Base-by-base conservation (phyloP, 2,329 filamentous ascomycete genomes). In the Penicillium sp. region DNA sequence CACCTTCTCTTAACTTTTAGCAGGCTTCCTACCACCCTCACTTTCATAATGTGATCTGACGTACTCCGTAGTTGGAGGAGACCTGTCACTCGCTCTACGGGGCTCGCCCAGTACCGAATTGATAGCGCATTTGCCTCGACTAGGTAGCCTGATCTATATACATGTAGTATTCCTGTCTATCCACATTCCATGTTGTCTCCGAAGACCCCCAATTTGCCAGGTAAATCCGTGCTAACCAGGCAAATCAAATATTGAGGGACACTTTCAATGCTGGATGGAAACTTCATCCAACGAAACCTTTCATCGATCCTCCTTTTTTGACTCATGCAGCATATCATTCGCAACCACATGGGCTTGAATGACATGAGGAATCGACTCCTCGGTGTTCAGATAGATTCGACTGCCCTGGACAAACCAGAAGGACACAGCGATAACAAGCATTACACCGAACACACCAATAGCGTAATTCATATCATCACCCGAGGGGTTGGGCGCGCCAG, bases 391-490 rank as follows among this genome's bases (percentile, higher is more conserved):
- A 72, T 77, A 64, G 50, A 74, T 65, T 36, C 65, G 61, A 4
- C 74, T 71, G 1, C 80, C 80, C 58, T 77, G 75, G 41, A 79
- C 19, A 31, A 81, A 66, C 80, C 80, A 83, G 58, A 82, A 83
- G 0, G 67, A 72, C 0, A 81, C 50, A 0, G 79, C 73, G 14
- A 82, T 71, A 3, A 81, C 69, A 45, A 83, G 61, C 80, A 83
- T 81, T 30, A 82, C 73, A 0, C 79, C 81, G 58, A 83, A 83
- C 0, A 83, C 80, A 1, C 76, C 81, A 59, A 83, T 82, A 8
- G 81, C 81, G 62, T 79, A 83, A 63, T 83, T 83, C 81, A 83
- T 83, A 53, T 83, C 78, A n/a, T 70, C 67, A 0, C 71, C 65
- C 0, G 73, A 57, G 0, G 81, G 80, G 48, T 75, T 75, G 0